Percentiles rank a stretch among this genome's conserved stretches.
Evolutionary conservation across 208 protist genomes (phyloP).

Genomic region (Leishmania gerbilli): DNA sequence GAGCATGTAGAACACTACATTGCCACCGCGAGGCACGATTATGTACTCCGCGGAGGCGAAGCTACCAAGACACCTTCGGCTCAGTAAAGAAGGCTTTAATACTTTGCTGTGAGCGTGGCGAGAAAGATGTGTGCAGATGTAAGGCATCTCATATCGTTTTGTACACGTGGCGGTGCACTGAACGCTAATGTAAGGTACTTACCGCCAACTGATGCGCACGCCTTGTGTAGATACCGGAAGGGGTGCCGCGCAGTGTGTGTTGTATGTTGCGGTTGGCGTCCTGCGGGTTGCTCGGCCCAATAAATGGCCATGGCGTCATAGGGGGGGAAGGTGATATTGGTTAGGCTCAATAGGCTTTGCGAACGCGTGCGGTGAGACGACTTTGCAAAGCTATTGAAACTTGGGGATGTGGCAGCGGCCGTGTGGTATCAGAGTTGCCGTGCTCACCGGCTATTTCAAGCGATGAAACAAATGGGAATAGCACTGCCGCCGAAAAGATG

Average conservation of each 20-base stretch:
- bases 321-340: background rate
- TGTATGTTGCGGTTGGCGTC: background rate
- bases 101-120: too few relatives aligned
- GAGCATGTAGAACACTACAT: too few relatives aligned
- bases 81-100: too few relatives aligned
- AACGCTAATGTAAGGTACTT: background rate
- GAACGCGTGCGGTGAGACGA: too few relatives aligned
- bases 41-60: too few relatives aligned
- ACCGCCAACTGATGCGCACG: background rate
- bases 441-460: background rate
- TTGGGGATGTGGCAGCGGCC: fast-evolving
- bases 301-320: background rate
- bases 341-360: background rate
- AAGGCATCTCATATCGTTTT: too few relatives aligned
- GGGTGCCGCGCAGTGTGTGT: background rate
- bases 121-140: fast-evolving
- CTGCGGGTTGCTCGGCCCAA: background rate
- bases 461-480: background rate
- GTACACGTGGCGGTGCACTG: too few relatives aligned
- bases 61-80: too few relatives aligned
- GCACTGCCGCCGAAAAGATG: background rate
- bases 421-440: background rate
- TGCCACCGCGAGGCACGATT: too few relatives aligned
- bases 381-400: too few relatives aligned
- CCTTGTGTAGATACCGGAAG: background rate